Evolutionary conservation across 2,329 filamentous ascomycete species (phyloP).

Genomic region (Arachnomyces sp.): DNA sequence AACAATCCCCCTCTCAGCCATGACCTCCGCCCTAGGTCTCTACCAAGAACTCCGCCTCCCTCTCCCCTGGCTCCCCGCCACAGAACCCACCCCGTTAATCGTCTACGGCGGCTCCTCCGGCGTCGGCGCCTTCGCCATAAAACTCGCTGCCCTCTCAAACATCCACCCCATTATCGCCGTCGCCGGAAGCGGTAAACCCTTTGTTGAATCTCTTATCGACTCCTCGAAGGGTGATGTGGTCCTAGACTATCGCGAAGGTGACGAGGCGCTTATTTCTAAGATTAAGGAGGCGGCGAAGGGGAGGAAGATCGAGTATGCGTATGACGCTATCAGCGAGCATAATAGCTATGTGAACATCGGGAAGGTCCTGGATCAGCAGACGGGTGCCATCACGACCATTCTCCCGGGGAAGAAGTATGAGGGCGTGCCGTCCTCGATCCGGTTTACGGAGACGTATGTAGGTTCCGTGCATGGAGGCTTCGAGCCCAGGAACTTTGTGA

Average conservation of each 20-base stretch:
- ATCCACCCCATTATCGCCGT: slow-evolving; percentile 56
- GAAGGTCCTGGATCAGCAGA: slow-evolving; percentile 34
- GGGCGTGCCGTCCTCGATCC: slow-evolving; percentile 32
- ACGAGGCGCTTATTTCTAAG: slow-evolving; percentile 41
- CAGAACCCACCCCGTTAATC: slow-evolving; percentile 31
- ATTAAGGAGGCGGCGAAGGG: slow-evolving; percentile 33
- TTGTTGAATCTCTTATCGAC: slow-evolving; percentile 48
- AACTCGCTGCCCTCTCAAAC: slow-evolving; percentile 46
- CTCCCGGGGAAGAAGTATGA: slow-evolving; percentile 37
- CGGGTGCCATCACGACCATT: slow-evolving; percentile 32
- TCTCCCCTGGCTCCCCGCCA: slow-evolving; percentile 39
- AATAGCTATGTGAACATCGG: slow-evolving; percentile 39
- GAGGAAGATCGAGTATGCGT: slow-evolving; percentile 42
- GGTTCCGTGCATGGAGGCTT: slow-evolving; percentile 20
- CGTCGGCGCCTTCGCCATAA: slow-evolving; percentile 51
- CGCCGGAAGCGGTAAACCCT: slow-evolving; percentile 44
- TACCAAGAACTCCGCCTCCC: slow-evolving; percentile 42
- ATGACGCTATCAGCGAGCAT: slow-evolving; percentile 51
- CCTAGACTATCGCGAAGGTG: slow-evolving; percentile 53
- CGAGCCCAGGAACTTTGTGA: slow-evolving; percentile 12
- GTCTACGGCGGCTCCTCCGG: slow-evolving; percentile 45
- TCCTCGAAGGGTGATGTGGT: slow-evolving; percentile 47
- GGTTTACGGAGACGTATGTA: slow-evolving; percentile 30
- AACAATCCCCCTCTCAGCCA: slow-evolving; percentile 48
- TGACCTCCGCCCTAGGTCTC: slow-evolving; percentile 47